Evolutionary conservation across 164 flowering plant species (phyloP), one percentile per base, ranked within the genome.

Genomic region (Macadamia integrifolia): DNA sequence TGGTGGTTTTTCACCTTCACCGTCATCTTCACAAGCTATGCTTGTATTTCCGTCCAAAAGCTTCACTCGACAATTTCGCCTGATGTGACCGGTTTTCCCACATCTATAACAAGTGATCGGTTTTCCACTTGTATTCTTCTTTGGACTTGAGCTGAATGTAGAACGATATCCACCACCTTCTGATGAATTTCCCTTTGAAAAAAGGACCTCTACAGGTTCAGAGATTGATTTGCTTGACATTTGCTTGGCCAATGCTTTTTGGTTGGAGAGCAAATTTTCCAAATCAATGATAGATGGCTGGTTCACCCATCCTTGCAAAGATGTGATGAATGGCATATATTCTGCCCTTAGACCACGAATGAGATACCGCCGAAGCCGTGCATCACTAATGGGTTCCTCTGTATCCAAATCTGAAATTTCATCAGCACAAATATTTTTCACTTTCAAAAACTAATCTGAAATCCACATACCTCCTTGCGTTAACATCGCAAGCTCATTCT

Each of bases 321-420:
- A 58, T n/a, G 70, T 61, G 35, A 66, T 50, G 28, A 72, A 66
- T 2, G 60, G 60, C n/a, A 10, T 61, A 42, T 60, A 72, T 55
- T 58, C 65, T 30, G 49, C 35, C 43, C 53, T 62, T 35, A 73
- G 46, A 3, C 76, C 76, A 13, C 63, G 64, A 61, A 73, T 64
- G 29, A 73, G 62, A 59, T 14, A 42, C 6, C 65, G 15, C 61
- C 23, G 64, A 50, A 60, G 12, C 5, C 72, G 56, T 7, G 68
- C 58, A 11, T 67, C 71, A 67, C 59, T 68, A 6, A 72, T 63
- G 12, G 53, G 57, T 63, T 61, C 63, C 1, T 67, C 49, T 30
- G 40, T 11, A 68, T 67, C 75, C 30, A 67, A 9, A 35, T 72
- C 62, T 67, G 64, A 56, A 46, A 72, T 72, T 66, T 72, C 66